Percentiles rank a stretch among this genome's conserved stretches.
These are phyloP conservation scores for Rhizopus arrhizus DNA, from an alignment of 371 early-diverging fungal genomes.

Conservation along the genomic window DNA sequence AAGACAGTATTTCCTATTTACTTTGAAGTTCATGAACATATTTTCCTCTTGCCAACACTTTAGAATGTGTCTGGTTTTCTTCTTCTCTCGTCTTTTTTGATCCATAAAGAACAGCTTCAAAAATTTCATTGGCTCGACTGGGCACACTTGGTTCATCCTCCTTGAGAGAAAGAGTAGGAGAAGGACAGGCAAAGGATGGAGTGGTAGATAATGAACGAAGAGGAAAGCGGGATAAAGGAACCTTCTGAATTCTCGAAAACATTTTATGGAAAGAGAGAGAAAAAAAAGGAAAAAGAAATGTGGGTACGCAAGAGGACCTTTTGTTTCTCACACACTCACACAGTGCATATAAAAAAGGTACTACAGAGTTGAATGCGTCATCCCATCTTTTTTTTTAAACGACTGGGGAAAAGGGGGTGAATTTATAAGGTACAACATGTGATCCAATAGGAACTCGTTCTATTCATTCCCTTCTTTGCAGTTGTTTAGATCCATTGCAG, in stretches of 20 bases:
- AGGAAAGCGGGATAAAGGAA: background rate
- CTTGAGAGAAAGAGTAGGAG: conserved; percentile 1
- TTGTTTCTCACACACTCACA: too few relatives aligned
- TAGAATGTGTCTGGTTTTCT: conserved; percentile 62
- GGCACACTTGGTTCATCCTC: conserved; percentile 5
- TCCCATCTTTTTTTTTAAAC: too few relatives aligned
- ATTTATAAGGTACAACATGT: too few relatives aligned
- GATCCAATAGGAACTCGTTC: too few relatives aligned
- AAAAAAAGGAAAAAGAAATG: background rate
- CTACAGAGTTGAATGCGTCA: too few relatives aligned
- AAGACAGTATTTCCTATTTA: conserved; percentile 29
- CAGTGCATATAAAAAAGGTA: too few relatives aligned
- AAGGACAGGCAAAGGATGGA: background rate
- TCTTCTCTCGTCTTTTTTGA: conserved; percentile 55
- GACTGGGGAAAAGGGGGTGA: too few relatives aligned
- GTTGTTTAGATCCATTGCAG: too few relatives aligned
- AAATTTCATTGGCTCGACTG: conserved; percentile 39
- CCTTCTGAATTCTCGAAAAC: background rate
- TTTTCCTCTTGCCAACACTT: conserved; percentile 81
- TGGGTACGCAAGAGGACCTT: too few relatives aligned
- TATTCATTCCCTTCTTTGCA: too few relatives aligned
- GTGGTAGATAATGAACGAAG: background rate
- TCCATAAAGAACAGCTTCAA: conserved; percentile 70
- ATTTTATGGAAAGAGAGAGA: background rate
- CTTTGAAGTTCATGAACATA: conserved; percentile 84